Percentiles rank a stretch among this genome's conserved stretches.
These are phyloP conservation scores for Mycosphaerelloides madeirae DNA, from an alignment of 2,329 filamentous ascomycete genomes.

Conservation along the genomic window DNA sequence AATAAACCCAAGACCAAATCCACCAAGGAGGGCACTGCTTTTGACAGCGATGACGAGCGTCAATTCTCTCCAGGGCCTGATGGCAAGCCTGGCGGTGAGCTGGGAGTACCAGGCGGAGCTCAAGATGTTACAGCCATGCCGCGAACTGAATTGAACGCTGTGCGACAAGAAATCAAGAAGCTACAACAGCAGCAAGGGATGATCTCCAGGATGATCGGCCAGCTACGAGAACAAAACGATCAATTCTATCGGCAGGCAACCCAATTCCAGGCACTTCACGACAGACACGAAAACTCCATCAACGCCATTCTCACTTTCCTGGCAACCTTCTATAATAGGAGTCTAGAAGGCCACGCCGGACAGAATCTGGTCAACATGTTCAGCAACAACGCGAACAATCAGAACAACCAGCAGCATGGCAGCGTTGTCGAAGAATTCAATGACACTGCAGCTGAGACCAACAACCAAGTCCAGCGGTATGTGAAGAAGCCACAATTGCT, in stretches of 20 bases:
- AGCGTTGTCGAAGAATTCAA: conserved; percentile 59
- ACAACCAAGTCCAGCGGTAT: conserved; percentile 25
- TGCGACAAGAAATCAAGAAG: conserved; percentile 74
- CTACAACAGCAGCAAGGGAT: conserved; percentile 81
- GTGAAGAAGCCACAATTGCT: conserved; percentile 28
- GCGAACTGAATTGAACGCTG: conserved; percentile 68
- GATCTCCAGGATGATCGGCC: conserved; percentile 76
- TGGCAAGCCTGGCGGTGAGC: conserved; percentile 20
- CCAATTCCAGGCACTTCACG: conserved; percentile 85
- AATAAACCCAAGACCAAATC: conserved; percentile 51
- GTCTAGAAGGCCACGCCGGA: conserved; percentile 74
- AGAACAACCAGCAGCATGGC: conserved; percentile 44
- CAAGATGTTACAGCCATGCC: conserved; percentile 51
- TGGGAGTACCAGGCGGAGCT: conserved; percentile 34
- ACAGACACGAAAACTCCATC: conserved; percentile 96
- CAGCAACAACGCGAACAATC: conserved; percentile 45
- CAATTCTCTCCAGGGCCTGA: conserved; percentile 27
- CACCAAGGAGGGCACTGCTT: conserved; percentile 53
- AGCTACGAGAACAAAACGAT: conserved; percentile 78
- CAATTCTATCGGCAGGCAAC: conserved; percentile 83
- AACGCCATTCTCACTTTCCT: conserved; percentile 98
- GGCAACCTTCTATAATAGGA: conserved; percentile 92
- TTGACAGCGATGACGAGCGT: conserved; percentile 66
- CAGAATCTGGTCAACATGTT: conserved; percentile 83
- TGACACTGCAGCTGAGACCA: conserved; percentile 37